Evolutionary conservation across 345 rosid species (phyloP), one percentile per base, ranked within the genome.

Genomic region (Sapria himalayana): DNA sequence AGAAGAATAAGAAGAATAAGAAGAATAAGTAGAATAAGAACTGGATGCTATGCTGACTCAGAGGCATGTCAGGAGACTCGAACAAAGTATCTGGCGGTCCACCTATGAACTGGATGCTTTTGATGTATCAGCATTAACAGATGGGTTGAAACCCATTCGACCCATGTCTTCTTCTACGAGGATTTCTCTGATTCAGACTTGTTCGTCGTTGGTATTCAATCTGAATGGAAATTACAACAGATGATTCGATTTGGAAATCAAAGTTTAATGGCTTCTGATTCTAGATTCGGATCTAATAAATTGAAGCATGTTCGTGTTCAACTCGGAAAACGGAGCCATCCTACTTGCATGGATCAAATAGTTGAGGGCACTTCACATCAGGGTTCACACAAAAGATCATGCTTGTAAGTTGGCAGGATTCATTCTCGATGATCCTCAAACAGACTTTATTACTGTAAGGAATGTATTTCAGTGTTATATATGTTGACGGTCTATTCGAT

Each of bases 221-320:
- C 91, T 12, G 94, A 89, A 59, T 89, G 94, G 98, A 94, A 89
- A 60, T 61, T 89, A 70, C 98, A 82, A 51, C 98, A 89, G 62
- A 68, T 89, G 94, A 79, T 82, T 56, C 82, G 74, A 27, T 82
- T 74, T 69, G 98, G 98, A 15, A 82, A 82, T 56, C 53, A 66
- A 50, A 61, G 91, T 65, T 72, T 89, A 34, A 13, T 89, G 62
- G 95, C 82, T 47, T 82, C 91, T 45, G 91, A 76, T 58, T 82
- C 92, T 44, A 76, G 71, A 57, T 82, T 89, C 62, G 98, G 93
- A 54, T 72, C 98, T 48, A 67, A 76, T 50, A 79, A 82, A 67
- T 46, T 89, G 41, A 79, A 89, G 94, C 58, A 66, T 89, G 13
- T 39, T 79, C 31, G 94, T 82, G 35, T 89, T 89, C 73, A 58